These are phyloP conservation scores for Castanea mollissima DNA, from an alignment of 306 rosid species.

Conservation along the genomic window DNA sequence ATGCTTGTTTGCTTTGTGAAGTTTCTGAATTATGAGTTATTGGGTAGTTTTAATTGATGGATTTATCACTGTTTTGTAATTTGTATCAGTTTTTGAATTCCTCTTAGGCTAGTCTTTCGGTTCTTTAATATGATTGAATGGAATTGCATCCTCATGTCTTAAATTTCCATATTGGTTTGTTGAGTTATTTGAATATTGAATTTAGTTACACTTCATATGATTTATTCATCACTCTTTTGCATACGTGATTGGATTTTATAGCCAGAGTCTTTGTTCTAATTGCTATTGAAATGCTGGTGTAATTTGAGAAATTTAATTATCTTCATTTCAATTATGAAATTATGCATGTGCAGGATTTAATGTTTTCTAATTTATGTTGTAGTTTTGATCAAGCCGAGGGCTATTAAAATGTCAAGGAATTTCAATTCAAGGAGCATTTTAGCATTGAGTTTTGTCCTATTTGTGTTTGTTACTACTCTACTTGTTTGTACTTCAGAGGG, in stretches of 20 bases:
- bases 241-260: not conserved
- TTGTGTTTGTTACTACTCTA: constrained; percentile 41
- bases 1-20: not conserved
- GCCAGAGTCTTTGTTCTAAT: not conserved
- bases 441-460: constrained; percentile 39
- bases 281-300: not conserved
- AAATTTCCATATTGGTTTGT: not conserved
- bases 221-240: not conserved
- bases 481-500: constrained; percentile 55
- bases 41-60: not conserved
- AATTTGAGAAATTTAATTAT: not conserved
- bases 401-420: constrained; percentile 49
- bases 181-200: not conserved
- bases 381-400: constrained; percentile 16
- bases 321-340: not conserved
- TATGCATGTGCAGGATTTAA: constrained; percentile 44
- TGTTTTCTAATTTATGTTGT: constrained; percentile 20
- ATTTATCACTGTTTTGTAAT: not conserved
- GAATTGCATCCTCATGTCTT: not conserved
- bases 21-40: constrained; percentile 20
- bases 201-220: no score
- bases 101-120: not conserved
- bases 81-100: not conserved
- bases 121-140: constrained; percentile 13
- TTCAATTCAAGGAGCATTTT: constrained; percentile 37